Conservation (phyloP, 345 rosid species). For the Draba incana region DNA sequence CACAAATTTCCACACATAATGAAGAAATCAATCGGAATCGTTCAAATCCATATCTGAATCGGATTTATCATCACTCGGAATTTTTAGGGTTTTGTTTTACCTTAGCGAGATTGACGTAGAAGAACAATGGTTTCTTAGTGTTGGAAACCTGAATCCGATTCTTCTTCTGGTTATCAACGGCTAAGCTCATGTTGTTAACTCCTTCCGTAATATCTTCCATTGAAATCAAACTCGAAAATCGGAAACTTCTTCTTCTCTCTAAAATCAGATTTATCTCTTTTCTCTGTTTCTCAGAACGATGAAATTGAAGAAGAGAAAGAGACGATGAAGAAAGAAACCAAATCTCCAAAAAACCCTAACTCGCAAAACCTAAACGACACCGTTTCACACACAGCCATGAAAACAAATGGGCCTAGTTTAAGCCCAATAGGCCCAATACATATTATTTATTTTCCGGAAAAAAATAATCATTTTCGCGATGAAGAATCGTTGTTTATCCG, state of each 20-base stretch:
- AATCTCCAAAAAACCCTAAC: conserved; percentile 44
- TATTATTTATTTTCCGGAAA: neutral
- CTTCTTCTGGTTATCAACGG: conserved; percentile 64
- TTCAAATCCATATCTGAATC: neutral
- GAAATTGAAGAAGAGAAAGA: conserved; percentile 26
- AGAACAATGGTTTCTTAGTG: conserved; percentile 92
- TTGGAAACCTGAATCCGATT: conserved; percentile 94
- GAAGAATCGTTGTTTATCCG: conserved; percentile 32
- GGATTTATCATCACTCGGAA: neutral
- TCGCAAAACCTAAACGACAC: conserved; percentile 7
- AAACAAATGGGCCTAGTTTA: neutral
- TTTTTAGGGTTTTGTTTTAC: conserved; percentile 33
- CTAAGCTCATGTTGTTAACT: conserved; percentile 56
- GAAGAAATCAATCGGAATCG: neutral
- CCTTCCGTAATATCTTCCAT: conserved; percentile 87
- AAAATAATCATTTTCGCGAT: neutral
- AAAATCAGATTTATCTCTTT: conserved; percentile 16
- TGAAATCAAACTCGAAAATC: conserved; percentile 14
- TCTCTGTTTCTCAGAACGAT: conserved; percentile 24
- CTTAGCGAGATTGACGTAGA: conserved; percentile 97
- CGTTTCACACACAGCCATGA: neutral
- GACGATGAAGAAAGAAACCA: conserved; percentile 35
- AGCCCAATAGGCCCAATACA: conserved; percentile 18
- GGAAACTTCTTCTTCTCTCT: neutral
- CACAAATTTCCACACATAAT: neutral